Evolutionary conservation across 2,329 filamentous ascomycete genomes (phyloP), one percentile per base, ranked within the genome.

Genomic region (Xylariaceae sp.): DNA sequence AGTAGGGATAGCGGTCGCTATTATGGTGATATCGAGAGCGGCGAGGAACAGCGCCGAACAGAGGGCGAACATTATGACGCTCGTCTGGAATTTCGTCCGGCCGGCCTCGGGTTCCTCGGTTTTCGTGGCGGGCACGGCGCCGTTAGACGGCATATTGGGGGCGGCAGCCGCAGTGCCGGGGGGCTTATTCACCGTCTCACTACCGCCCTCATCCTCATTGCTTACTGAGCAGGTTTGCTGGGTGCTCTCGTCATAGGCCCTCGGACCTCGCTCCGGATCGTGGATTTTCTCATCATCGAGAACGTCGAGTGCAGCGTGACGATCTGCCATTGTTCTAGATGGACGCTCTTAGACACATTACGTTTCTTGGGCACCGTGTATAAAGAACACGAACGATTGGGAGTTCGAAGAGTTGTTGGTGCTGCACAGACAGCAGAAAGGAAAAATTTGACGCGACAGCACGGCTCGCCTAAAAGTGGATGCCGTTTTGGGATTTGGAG

Each of bases 1-100:
- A 14, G 84, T 85, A 0, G 88, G 87, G 4, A 89, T 78, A 5
- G 87, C 85, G 0, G 87, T 89, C 10, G 87, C 81, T 63, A 90
- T 78, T 67, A 89, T 87, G 26, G 85, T 88, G 49, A 79, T 74
- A 65, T 84, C 81, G 50, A 84, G 74, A 0, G 81, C 81, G 1
- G 81, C 81, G 32, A 84, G 75, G 68, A 84, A 82, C 18, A 84
- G 69, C 12, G 67, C 70, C 2, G 65, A 66, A 52, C 70, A 71
- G 7, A 72, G 64, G 29, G 70, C 69, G n/a, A 62, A 50, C 59
- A 72, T 66, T 44, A 72, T 71, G 0, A 70, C 45, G 1, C 63
- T 53, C 55, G 70, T 71, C 57, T 73, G 45, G 16, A 67, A 47
- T n/a, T 59, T 60, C 2, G 70, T 69, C 18, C 70, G 67, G 18